Percentiles rank a stretch among this genome's conserved stretches.
These are phyloP conservation scores for Xylaria sp. DNA, from an alignment of 2,329 filamentous ascomycete species.

Conservation along the genomic window DNA sequence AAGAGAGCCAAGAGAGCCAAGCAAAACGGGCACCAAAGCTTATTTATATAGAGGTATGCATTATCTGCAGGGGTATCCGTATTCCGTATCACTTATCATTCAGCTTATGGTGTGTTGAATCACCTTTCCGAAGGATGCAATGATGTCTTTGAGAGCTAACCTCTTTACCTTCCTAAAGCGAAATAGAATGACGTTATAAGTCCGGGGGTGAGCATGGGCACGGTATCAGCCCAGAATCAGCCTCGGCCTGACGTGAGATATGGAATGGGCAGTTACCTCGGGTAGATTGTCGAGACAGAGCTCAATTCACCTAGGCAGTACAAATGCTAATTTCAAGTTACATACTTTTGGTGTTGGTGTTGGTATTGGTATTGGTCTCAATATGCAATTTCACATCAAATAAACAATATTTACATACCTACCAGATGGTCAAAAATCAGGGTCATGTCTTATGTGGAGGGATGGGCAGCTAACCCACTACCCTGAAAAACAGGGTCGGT, in stretches of 20 bases:
- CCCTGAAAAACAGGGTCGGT: not conserved
- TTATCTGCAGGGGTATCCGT: not conserved
- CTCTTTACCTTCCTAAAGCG: constrained; percentile 21
- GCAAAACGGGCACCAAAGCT: constrained; percentile 25
- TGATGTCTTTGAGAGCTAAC: constrained; percentile 7
- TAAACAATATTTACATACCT: not conserved
- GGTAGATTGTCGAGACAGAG: not conserved
- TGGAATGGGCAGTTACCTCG: not conserved
- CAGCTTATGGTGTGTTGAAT: constrained; percentile 8
- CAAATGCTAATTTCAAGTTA: not conserved
- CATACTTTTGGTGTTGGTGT: no score
- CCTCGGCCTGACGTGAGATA: constrained; percentile 13
- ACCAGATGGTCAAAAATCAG: not conserved
- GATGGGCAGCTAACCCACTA: not conserved
- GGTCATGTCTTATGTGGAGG: not conserved
- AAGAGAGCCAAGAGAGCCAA: constrained; percentile 9
- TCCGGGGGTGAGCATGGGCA: not conserved
- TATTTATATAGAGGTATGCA: constrained; percentile 28
- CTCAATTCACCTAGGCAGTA: not conserved
- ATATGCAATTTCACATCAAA: not conserved
- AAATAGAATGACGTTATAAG: not conserved
- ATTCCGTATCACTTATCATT: not conserved
- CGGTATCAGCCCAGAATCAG: not conserved
- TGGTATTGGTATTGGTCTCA: not conserved
- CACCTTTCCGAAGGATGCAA: not conserved